Percentiles rank a stretch among this genome's conserved stretches.
These are phyloP conservation scores for Aspergillus fumigatiaffinis DNA, from an alignment of 2,329 filamentous ascomycete species.

Conservation along the genomic window DNA sequence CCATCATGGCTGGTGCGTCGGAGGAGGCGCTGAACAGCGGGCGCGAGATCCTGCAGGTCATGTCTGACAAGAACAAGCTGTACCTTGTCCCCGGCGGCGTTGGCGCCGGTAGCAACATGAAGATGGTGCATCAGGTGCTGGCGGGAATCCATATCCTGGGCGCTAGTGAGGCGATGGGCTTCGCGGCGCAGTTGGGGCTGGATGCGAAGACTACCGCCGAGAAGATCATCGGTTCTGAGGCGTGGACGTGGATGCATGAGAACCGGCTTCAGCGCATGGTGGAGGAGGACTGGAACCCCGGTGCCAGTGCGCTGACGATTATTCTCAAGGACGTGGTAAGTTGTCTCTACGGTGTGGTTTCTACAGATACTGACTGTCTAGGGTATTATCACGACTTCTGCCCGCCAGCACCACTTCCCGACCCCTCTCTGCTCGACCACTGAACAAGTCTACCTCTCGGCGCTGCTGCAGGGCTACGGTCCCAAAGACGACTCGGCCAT, in stretches of 20 bases:
- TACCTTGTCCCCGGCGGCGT: slow-evolving; percentile 59
- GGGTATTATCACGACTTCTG: slow-evolving; percentile 65
- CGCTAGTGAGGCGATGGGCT: slow-evolving; percentile 57
- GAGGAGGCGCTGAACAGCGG: slow-evolving; percentile 56
- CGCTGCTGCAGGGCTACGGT: slow-evolving; percentile 55
- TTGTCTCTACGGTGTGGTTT: neutral
- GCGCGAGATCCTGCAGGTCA: slow-evolving; percentile 56
- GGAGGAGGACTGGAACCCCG: slow-evolving; percentile 49
- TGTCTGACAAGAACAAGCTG: slow-evolving; percentile 58
- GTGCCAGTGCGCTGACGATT: slow-evolving; percentile 58
- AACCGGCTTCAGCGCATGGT: slow-evolving; percentile 56
- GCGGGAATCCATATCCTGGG: slow-evolving; percentile 62
- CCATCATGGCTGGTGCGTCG: slow-evolving; percentile 67
- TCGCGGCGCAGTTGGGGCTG: slow-evolving; percentile 55
- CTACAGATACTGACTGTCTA: slow-evolving; percentile 14
- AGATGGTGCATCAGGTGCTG: slow-evolving; percentile 62
- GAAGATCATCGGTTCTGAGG: slow-evolving; percentile 45
- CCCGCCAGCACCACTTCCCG: slow-evolving; percentile 55
- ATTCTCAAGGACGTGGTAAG: slow-evolving; percentile 55
- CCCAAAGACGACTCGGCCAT: slow-evolving; percentile 54
- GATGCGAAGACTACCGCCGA: slow-evolving; percentile 44
- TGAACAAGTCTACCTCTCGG: slow-evolving; percentile 62
- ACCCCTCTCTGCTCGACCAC: slow-evolving; percentile 59
- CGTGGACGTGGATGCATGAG: slow-evolving; percentile 61
- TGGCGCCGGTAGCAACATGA: slow-evolving; percentile 59